Percentiles rank a stretch among this genome's conserved stretches.
Conservation (phyloP, 208 protist species). For the Leishmania martiniquensis region DNA sequence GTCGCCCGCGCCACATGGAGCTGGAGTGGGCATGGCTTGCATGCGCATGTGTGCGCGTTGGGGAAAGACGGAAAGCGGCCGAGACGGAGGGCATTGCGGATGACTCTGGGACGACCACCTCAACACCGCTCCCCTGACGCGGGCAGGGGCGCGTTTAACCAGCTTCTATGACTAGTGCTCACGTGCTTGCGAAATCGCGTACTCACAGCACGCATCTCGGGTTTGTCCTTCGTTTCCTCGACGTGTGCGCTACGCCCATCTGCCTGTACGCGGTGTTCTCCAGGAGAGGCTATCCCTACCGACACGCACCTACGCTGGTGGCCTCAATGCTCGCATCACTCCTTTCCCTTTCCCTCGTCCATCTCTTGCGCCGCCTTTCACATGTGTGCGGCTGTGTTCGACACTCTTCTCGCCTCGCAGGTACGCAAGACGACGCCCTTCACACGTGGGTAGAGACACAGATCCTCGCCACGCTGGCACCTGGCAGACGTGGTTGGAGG, state of each 20-base stretch:
- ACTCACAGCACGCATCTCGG: neutral
- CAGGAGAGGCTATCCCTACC: too few species aligned
- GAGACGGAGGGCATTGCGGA: neutral
- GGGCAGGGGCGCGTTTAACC: too few species aligned
- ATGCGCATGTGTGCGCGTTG: too few species aligned
- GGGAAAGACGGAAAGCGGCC: neutral
- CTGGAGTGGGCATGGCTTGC: too few species aligned
- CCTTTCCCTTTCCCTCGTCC: constrained; percentile 12
- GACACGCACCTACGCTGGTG: neutral
- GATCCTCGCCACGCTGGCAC: neutral
- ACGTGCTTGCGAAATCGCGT: neutral
- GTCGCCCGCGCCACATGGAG: too few species aligned
- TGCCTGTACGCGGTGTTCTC: too few species aligned
- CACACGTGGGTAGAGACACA: neutral
- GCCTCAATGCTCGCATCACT: neutral
- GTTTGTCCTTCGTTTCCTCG: too few species aligned
- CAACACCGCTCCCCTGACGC: neutral
- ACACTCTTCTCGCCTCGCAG: neutral
- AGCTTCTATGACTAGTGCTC: neutral
- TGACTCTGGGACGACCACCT: neutral
- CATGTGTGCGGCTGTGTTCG: neutral
- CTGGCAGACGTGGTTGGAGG: neutral
- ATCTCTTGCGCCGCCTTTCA: neutral
- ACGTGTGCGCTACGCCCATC: too few species aligned
- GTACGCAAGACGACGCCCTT: neutral